phyloP scores from a whole-genome alignment of 83 land plant genomes.

The Picea mariana region DNA sequence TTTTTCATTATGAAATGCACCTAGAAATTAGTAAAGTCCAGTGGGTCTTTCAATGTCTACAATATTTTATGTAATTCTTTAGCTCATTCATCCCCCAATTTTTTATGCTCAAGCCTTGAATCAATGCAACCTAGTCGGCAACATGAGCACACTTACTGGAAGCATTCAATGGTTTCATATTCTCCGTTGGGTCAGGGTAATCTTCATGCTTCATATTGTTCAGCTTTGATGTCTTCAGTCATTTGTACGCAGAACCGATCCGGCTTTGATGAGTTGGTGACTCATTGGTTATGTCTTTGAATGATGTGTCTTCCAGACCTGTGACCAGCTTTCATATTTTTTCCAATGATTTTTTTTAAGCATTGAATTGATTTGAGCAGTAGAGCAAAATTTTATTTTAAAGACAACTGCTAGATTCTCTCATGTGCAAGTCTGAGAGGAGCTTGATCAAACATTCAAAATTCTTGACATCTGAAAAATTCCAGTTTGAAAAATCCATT shows the following conservation, averaged over 20 bases:
- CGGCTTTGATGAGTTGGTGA: background rate
- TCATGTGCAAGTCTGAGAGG: background rate
- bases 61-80: background rate
- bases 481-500: background rate
- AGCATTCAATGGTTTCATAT: constrained; percentile 10
- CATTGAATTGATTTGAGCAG: constrained; percentile 1
- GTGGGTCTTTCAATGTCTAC: background rate
- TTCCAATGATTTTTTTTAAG: constrained; percentile 1
- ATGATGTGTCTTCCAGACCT: constrained; percentile 2
- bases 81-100: background rate
- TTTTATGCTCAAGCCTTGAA: background rate
- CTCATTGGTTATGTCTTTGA: background rate
- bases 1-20: constrained; percentile 1
- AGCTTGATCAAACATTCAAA: constrained; percentile 16
- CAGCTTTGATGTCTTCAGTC: background rate
- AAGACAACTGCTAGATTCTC: constrained; percentile 11
- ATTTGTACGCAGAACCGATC: background rate
- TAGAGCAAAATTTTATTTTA: background rate
- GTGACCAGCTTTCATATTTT: background rate
- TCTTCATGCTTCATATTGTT: background rate
- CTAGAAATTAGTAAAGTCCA: background rate
- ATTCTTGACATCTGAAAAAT: background rate
- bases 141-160: constrained; percentile 13
- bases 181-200: constrained; percentile 8
- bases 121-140: constrained; percentile 13